Evolutionary conservation across 2,329 filamentous ascomycete species (phyloP), one percentile per base, ranked within the genome.

Genomic region (Calonectria crousiana): DNA sequence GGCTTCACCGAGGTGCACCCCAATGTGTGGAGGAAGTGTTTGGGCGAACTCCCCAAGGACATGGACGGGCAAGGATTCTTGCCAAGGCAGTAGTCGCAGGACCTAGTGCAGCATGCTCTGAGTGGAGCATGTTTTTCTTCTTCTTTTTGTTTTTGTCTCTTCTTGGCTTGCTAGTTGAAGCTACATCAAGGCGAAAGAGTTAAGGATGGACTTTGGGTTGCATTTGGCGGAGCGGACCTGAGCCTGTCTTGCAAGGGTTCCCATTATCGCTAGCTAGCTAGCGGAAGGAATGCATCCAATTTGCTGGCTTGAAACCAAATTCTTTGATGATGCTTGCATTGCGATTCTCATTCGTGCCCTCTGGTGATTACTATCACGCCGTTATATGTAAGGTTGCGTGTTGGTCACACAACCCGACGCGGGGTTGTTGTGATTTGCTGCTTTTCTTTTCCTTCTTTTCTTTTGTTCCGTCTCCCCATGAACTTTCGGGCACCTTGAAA

Each of bases 1-100:
- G 78, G 69, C 4, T 75, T 81, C 41, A 18, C 5, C 14, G 56
- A 49, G 14, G 64, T 74, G 13, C 41, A 72, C 18, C 16, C 67
- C 1, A 68, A 70, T 23, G 44, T 67, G 41, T 82, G 76, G 70
- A 74, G 68, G 67, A 67, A 44, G 38, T 76, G 70, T 32, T 49
- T 80, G 28, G n/a, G 32, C 1, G 66, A 73, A 32, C 81, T 80
- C n/a, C 44, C 44, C 3, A 20, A 47, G 44, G 20, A 47, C 9
- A 47, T 47, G 44, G 44, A 47, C 44, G 9, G n/a, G 44, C 44
- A 47, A 9, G 44, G 44, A 23, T 23, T 47, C 44, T 23, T 47
- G 44, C 44, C 44, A 47, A 23, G 44, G 11, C 44, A 47, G 4
- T 47, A 47, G 44, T 47, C 44, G 9, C 20, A 23, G 44, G 44